Evolutionary conservation across 2,329 filamentous ascomycete species (phyloP).

Genomic region (Colletotrichum somersetense): DNA sequence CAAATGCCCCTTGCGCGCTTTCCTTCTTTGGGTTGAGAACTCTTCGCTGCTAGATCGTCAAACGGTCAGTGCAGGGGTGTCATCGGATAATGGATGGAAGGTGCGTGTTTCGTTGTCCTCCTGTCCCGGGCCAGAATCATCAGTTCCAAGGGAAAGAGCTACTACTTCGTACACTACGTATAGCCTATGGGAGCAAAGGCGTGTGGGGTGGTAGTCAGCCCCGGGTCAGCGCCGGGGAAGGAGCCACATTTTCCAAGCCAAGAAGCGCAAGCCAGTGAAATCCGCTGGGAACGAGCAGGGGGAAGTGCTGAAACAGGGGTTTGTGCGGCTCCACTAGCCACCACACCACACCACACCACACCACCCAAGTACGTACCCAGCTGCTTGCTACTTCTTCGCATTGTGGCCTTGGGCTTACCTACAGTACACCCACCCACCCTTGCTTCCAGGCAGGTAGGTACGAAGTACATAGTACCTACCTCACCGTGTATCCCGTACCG

Average conservation of each 20-base stretch:
- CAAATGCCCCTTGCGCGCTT: slow-evolving; percentile 28
- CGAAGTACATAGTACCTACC: no score
- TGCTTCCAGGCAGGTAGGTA: not conserved
- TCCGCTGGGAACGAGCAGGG: slow-evolving; percentile 26
- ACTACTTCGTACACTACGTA: not conserved
- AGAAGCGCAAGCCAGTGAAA: slow-evolving; percentile 24
- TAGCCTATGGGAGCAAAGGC: not conserved
- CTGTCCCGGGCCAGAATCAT: slow-evolving; percentile 4
- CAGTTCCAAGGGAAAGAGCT: slow-evolving; percentile 16
- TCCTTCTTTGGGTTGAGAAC: slow-evolving; percentile 28
- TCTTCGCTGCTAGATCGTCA: slow-evolving; percentile 32
- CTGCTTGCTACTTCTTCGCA: not conserved
- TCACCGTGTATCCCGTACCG: no score
- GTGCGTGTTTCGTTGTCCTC: slow-evolving; percentile 13
- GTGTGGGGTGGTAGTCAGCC: slow-evolving; percentile 11
- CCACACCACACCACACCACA: not conserved
- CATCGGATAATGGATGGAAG: slow-evolving; percentile 13
- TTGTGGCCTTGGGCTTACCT: no score
- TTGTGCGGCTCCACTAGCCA: slow-evolving; percentile 25
- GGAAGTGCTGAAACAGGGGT: slow-evolving; percentile 39
- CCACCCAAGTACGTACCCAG: not conserved
- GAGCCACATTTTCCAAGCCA: slow-evolving; percentile 13
- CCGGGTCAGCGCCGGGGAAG: slow-evolving; percentile 29
- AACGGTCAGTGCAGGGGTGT: slow-evolving; percentile 26
- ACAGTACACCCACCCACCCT: no score